Conservation (phyloP, 1,284 basidiomycete genomes). For the Malassezia arunalokei region DNA sequence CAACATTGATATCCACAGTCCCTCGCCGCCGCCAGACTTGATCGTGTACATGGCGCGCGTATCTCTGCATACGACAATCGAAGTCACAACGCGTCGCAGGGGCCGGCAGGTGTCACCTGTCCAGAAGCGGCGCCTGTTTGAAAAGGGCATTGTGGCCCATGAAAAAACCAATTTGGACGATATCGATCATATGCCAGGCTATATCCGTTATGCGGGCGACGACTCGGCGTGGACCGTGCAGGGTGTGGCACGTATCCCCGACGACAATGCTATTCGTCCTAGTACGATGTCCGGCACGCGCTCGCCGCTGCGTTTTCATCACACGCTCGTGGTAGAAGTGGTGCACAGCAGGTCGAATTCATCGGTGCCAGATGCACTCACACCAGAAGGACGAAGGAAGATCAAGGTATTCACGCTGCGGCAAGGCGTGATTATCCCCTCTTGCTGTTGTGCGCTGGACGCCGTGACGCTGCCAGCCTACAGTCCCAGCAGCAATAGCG, state of each 20-base stretch:
- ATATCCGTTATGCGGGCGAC: constrained; percentile 27
- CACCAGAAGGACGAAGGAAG: constrained; percentile 18
- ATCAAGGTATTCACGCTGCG: constrained; percentile 44
- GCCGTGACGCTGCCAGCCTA: constrained; percentile 42
- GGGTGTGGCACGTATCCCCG: constrained; percentile 40
- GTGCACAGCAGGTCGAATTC: constrained; percentile 27
- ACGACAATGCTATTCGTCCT: constrained; percentile 41
- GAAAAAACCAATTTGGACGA: constrained; percentile 20
- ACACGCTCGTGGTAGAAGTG: constrained; percentile 41
- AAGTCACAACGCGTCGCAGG: constrained; percentile 31
- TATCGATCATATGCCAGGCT: constrained; percentile 32
- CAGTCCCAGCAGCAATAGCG: constrained; percentile 10
- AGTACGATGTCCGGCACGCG: constrained; percentile 34
- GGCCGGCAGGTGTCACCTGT: constrained; percentile 36
- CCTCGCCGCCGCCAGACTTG: constrained; percentile 34
- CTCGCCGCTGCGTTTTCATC: constrained; percentile 35
- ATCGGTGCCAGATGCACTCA: background rate
- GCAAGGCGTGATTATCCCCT: constrained; percentile 36
- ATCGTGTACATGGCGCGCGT: constrained; percentile 43
- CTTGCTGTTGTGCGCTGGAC: constrained; percentile 44
- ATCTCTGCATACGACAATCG: constrained; percentile 40
- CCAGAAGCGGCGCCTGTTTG: constrained; percentile 40
- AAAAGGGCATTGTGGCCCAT: constrained; percentile 40
- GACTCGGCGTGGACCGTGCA: constrained; percentile 44
- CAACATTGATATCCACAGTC: constrained; percentile 45